A percentile compares a stretch with the other conserved stretches of the same genome.
Conservation (phyloP, 306 rosid species). For the Malus fusca region DNA sequence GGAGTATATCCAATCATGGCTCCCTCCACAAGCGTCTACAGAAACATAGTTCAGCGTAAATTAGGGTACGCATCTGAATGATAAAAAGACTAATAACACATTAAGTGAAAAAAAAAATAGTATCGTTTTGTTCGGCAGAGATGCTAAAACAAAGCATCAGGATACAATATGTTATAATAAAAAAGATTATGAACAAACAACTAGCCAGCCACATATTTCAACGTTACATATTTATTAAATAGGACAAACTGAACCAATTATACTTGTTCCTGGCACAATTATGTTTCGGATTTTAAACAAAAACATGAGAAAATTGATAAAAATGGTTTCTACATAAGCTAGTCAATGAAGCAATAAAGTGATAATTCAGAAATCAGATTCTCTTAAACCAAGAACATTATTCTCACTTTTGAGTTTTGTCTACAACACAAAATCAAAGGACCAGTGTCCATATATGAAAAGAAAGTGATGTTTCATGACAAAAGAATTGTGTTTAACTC, state of each 20-base stretch:
- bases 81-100: too few relatives aligned
- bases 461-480: conserved; percentile 1
- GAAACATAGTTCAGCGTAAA: conserved; percentile 9
- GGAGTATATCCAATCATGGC: conserved; percentile 89
- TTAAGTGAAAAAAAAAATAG: too few relatives aligned
- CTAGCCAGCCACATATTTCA: too few relatives aligned
- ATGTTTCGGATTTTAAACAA: too few relatives aligned
- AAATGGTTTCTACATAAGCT: neutral
- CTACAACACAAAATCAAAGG: neutral
- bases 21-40: conserved; percentile 78
- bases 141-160: too few relatives aligned
- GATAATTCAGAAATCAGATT: neutral
- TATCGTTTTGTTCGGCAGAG: too few relatives aligned
- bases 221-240: too few relatives aligned
- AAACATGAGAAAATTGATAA: too few relatives aligned
- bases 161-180: too few relatives aligned
- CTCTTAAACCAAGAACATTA: neutral
- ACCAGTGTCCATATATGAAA: neutral
- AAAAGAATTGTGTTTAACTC: conserved; percentile 26
- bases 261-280: too few relatives aligned
- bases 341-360: neutral
- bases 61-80: neutral
- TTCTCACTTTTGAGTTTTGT: neutral
- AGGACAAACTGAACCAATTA: too few relatives aligned
- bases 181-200: too few relatives aligned